A percentile compares a stretch with the other conserved stretches of the same genome.
These are phyloP conservation scores for Phytophthora ramorum DNA, from an alignment of 352 stramenopile genomes.

Conservation along the genomic window DNA sequence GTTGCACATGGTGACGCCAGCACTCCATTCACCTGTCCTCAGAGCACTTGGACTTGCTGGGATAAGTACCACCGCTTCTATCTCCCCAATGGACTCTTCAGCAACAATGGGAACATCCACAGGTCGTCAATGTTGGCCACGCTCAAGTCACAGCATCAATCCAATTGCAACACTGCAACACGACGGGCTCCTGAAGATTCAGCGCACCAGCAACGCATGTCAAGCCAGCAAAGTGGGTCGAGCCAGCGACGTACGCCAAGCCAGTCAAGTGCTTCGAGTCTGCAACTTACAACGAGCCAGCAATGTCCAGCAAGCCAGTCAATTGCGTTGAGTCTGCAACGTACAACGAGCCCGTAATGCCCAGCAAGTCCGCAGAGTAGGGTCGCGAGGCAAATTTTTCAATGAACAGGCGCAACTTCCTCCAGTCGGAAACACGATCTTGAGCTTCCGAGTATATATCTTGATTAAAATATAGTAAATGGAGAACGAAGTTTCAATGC, in stretches of 20 bases:
- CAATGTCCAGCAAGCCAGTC: background rate
- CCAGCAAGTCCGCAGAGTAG: background rate
- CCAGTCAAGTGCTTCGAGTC: background rate
- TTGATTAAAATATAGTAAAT: background rate
- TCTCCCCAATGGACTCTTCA: constrained; percentile 5
- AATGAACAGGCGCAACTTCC: no score
- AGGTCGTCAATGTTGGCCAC: background rate
- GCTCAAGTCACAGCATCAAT: background rate
- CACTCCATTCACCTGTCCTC: background rate
- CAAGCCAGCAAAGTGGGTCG: background rate
- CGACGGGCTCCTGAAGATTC: background rate
- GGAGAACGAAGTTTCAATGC: background rate
- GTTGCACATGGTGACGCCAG: background rate
- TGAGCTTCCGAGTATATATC: background rate
- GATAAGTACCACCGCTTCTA: constrained; percentile 16
- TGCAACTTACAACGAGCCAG: background rate
- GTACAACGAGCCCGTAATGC: background rate
- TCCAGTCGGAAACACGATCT: background rate
- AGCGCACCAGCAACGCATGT: background rate
- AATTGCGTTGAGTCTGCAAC: background rate
- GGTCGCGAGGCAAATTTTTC: background rate
- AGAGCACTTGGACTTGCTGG: constrained; percentile 14
- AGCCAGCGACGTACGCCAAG: background rate
- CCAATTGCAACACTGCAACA: background rate
- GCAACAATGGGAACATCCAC: constrained; percentile 5